These are phyloP conservation scores for Clavispora fructus DNA, from an alignment of 805 yeast genomes.

Conservation along the genomic window DNA sequence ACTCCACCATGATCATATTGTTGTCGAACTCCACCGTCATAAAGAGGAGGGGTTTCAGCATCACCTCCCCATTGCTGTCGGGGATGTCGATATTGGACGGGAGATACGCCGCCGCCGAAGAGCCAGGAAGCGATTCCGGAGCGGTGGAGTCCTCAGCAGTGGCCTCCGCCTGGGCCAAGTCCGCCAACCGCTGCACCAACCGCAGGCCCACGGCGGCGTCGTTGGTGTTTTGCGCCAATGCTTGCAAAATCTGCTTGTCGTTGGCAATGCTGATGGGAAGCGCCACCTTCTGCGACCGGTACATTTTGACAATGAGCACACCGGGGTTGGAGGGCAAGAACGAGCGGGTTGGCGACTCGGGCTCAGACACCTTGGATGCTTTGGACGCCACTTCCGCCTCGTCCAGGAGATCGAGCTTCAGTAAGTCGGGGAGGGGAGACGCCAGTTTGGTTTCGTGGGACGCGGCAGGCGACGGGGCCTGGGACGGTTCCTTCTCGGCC, in stretches of 20 bases:
- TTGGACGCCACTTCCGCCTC: not conserved
- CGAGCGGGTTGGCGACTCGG: constrained; percentile 6
- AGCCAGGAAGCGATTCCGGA: constrained; percentile 25
- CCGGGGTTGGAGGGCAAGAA: constrained; percentile 47
- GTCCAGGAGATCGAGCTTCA: constrained; percentile 12
- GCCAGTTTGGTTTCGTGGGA: constrained; percentile 21
- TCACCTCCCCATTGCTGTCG: constrained; percentile 36
- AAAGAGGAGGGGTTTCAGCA: constrained; percentile 66
- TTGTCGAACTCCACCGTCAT: constrained; percentile 93
- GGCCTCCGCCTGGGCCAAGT: constrained; percentile 7
- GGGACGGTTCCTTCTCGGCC: constrained; percentile 12
- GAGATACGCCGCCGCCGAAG: constrained; percentile 33
- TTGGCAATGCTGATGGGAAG: constrained; percentile 69
- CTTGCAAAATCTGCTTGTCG: constrained; percentile 58
- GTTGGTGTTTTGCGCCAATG: constrained; percentile 52
- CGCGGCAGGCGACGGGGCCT: constrained; percentile 13
- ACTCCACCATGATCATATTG: constrained; percentile 83
- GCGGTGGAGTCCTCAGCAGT: not conserved
- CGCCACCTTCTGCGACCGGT: constrained; percentile 59
- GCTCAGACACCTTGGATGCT: constrained; percentile 4
- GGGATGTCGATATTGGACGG: constrained; percentile 53
- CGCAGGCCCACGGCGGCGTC: constrained; percentile 18
- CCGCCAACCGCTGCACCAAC: constrained; percentile 9
- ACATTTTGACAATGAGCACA: constrained; percentile 69
- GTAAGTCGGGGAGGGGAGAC: constrained; percentile 9